Evolutionary conservation across 2,329 filamentous ascomycete genomes (phyloP).

Genomic region (Colletotrichum higginsianum): DNA sequence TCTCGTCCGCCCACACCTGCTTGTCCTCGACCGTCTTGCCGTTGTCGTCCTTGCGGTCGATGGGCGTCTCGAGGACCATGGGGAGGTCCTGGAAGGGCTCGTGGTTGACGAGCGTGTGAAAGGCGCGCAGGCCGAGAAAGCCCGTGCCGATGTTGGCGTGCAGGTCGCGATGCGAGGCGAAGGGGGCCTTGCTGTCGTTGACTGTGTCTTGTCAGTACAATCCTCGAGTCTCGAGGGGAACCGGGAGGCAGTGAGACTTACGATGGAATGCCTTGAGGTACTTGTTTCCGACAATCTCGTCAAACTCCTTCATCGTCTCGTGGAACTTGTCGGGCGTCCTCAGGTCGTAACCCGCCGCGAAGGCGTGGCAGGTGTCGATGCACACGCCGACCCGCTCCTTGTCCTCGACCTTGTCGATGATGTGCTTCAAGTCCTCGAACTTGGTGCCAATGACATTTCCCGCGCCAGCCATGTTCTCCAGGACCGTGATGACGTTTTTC

Average conservation of each 20-base stretch:
- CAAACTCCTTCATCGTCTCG: constrained; percentile 82
- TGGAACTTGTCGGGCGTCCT: constrained; percentile 81
- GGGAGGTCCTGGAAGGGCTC: constrained; percentile 82
- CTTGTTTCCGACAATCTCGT: constrained; percentile 80
- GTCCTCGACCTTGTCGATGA: constrained; percentile 84
- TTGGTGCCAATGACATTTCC: constrained; percentile 89
- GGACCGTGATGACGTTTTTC: constrained; percentile 81
- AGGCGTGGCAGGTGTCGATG: constrained; percentile 96
- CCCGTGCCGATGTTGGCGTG: constrained; percentile 98
- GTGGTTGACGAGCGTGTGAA: constrained; percentile 92
- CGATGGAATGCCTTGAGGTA: constrained; percentile 88
- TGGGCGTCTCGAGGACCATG: constrained; percentile 97
- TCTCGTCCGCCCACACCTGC: constrained; percentile 90
- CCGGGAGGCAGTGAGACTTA: constrained; percentile 44
- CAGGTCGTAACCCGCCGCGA: constrained; percentile 94
- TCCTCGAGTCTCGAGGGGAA: neutral
- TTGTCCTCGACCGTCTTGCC: constrained; percentile 83
- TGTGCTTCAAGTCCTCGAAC: constrained; percentile 88
- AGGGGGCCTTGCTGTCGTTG: constrained; percentile 95
- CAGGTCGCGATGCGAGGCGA: constrained; percentile 85
- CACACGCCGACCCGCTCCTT: constrained; percentile 92
- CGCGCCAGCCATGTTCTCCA: constrained; percentile 96
- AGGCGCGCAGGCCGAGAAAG: constrained; percentile 90
- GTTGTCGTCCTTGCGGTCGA: constrained; percentile 77
- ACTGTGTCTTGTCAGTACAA: constrained; percentile 59